Conservation (phyloP, 2,329 filamentous ascomycete genomes). For the Penicillium capsulatum region DNA sequence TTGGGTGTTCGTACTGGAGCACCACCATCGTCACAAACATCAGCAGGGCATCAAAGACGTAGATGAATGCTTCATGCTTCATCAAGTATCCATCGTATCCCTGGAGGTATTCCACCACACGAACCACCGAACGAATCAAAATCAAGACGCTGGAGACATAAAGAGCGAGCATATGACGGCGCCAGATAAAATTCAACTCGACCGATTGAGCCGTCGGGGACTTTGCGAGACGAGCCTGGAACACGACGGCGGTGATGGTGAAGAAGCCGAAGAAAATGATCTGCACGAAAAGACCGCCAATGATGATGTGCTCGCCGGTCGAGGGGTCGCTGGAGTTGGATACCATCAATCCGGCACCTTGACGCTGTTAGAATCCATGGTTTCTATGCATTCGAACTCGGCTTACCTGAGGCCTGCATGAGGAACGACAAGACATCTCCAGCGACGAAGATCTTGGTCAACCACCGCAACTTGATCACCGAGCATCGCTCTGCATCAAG, state of each 20-base stretch:
- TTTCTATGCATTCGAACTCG: neutral
- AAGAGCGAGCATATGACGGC: conserved; percentile 32
- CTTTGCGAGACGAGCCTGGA: conserved; percentile 27
- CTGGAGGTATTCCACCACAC: conserved; percentile 31
- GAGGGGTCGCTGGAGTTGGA: conserved; percentile 12
- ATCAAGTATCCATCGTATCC: conserved; percentile 30
- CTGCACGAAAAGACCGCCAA: conserved; percentile 32
- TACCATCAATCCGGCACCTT: conserved; percentile 28
- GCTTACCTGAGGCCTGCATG: conserved; percentile 30
- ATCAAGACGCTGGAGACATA: conserved; percentile 26
- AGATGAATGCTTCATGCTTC: conserved; percentile 30
- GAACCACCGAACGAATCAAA: conserved; percentile 28
- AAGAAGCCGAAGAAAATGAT: conserved; percentile 32
- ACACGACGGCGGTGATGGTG: conserved; percentile 22
- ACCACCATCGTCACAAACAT: conserved; percentile 27
- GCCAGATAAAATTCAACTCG: conserved; percentile 30
- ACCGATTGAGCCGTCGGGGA: conserved; percentile 26
- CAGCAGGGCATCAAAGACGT: conserved; percentile 31
- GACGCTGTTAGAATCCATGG: conserved; percentile 2
- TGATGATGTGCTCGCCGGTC: conserved; percentile 26
- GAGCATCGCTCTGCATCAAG: conserved; percentile 23
- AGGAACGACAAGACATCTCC: conserved; percentile 33
- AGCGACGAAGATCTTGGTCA: conserved; percentile 31
- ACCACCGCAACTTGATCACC: conserved; percentile 19
- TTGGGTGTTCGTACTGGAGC: conserved; percentile 24